Evolutionary conservation across 208 protist species (phyloP).

Genomic region (Trypanosoma melophagium): DNA sequence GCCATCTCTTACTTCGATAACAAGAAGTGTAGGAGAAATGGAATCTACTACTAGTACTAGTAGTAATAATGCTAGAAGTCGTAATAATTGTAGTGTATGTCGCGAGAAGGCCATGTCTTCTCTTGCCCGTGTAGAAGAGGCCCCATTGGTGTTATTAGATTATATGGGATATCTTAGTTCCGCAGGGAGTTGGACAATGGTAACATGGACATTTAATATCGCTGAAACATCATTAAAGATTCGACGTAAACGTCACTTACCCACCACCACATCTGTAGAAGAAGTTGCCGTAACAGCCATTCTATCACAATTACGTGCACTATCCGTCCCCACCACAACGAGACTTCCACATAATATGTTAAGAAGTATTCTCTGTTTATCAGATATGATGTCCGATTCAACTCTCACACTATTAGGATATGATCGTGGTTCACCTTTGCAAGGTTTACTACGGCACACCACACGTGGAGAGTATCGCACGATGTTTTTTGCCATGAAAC

Average conservation of each 20-base stretch:
- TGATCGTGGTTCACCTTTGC: constrained; percentile 39
- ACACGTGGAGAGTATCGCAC: constrained; percentile 58
- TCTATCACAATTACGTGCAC: constrained; percentile 63
- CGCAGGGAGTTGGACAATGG: constrained; percentile 64
- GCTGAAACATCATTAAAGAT: constrained; percentile 60
- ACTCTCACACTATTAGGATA: constrained; percentile 59
- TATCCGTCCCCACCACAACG: constrained; percentile 32
- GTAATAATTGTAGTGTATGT: not conserved
- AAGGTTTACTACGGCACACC: constrained; percentile 44
- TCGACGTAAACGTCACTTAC: constrained; percentile 41
- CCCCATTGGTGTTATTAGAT: constrained; percentile 62
- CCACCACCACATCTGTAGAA: constrained; percentile 21
- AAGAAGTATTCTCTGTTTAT: constrained; percentile 36
- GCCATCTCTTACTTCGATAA: too few relatives aligned
- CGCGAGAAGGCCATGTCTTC: constrained; percentile 26
- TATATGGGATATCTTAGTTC: constrained; percentile 62
- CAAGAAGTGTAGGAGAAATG: too few relatives aligned
- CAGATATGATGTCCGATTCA: constrained; percentile 47
- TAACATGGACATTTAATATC: constrained; percentile 58
- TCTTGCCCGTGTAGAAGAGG: constrained; percentile 32
- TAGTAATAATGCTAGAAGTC: too few relatives aligned
- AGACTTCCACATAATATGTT: constrained; percentile 30
- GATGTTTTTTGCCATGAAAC: constrained; percentile 65
- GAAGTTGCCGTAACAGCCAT: constrained; percentile 46
- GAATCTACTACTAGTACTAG: too few relatives aligned